Conservation (phyloP, 129 eudicot species). For the Helichrysum umbraculigerum region DNA sequence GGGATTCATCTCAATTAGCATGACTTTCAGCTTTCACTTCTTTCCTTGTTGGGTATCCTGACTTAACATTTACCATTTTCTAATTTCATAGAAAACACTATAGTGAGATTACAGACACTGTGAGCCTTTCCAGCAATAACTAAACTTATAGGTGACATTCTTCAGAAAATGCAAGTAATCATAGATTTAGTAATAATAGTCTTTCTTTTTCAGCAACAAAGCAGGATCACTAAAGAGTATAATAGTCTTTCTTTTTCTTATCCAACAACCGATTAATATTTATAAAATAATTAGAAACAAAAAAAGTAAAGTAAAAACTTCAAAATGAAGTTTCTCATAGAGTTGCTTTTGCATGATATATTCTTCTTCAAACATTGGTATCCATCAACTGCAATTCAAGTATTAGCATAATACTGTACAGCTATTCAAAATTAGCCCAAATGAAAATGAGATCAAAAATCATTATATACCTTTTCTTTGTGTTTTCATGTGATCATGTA, state of each 20-base stretch:
- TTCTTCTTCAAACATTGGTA: constrained; percentile 13
- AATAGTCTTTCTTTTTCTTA: not conserved
- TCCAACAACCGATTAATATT: not conserved
- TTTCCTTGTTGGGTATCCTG: not conserved
- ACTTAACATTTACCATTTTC: too few relatives aligned
- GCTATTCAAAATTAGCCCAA: not conserved
- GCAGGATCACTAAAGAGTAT: not conserved
- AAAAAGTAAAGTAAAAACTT: constrained; percentile 14
- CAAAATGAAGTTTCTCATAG: constrained; percentile 8
- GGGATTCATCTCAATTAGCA: not conserved
- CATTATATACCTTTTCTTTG: constrained; percentile 19
- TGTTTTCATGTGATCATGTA: constrained; percentile 15
- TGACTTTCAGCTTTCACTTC: too few relatives aligned
- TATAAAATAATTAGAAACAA: too few relatives aligned
- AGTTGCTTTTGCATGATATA: constrained; percentile 9
- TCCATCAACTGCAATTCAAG: constrained; percentile 1
- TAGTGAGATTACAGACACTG: too few relatives aligned
- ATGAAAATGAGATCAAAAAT: constrained; percentile 32
- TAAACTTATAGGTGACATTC: not conserved
- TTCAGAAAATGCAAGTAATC: not conserved
- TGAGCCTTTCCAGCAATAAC: not conserved
- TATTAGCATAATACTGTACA: not conserved
- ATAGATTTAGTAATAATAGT: not conserved
- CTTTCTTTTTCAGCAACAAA: not conserved
- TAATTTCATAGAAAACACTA: too few relatives aligned